Evolutionary conservation across 805 yeast species (phyloP), one percentile per base, ranked within the genome.

Genomic region (Gaillardinia entomophila): DNA sequence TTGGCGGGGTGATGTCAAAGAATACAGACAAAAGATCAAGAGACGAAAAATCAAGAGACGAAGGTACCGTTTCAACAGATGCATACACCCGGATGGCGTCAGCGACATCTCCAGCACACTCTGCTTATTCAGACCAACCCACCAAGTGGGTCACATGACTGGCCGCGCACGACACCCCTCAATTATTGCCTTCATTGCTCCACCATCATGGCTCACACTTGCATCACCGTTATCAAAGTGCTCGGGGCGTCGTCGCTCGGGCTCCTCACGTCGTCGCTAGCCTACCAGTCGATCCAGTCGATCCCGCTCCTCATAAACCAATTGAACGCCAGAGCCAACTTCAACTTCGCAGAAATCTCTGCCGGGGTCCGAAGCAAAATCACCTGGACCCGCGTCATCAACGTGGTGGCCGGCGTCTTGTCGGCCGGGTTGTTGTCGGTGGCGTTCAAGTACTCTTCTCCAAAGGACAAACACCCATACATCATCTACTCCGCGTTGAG

Each of bases 221-320:
- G 71, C 46, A 47, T 64, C 43, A 55, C 63, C 26, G 45, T 59
- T 28, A 74, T 79, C 37, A 82, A 82, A 51, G 53, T 79, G 30
- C 56, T 79, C 26, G 89, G 88, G 23, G 73, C 75, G 24, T 67
- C 82, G 3, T 73, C 88, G 8, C 55, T 82, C 30, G 92, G 90
- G n/a, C 50, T 82, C 38, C 66, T 77, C 45, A 62, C 83, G 4
- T 73, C 78, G 12, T 55, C 73, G 2, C 66, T 74, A 36, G 43
- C 67, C n/a, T 58, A 63, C 45, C 63, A 69, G 29, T 51, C 71
- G 1, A 39, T 52, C 42, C 31, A 55, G 46, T 30, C 52, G 38
- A 49, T 57, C 39, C 59, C 66, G 15, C 33, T 31, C 12, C 41
- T 55, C 36, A 51, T 58, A 35, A 49, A 50, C 32, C 46, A 48